Evolutionary conservation across 164 flowering plant genomes (phyloP), one percentile per base, ranked within the genome.

Genomic region (Stephania yunnanensis): DNA sequence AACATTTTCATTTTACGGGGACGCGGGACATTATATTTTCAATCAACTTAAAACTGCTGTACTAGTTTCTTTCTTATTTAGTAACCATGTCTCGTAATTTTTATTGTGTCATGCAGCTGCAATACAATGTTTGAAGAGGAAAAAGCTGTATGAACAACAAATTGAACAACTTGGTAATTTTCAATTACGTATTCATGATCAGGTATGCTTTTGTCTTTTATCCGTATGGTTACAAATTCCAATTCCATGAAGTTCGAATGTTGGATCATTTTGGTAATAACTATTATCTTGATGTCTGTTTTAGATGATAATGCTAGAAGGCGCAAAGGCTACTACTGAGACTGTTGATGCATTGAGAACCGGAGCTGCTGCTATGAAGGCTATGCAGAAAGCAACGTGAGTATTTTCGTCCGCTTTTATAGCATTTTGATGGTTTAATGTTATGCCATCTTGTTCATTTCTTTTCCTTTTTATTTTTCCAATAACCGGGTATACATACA

Each of bases 301-400:
- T 29, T 75, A 81, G 84, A 83, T 85, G 84, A 83, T 85, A 50
- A 63, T 85, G 86, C 75, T 85, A 31, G 87, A 85, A 80, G 86
- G 86, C 74, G 86, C 87, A 73, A 83, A 81, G 74, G 86, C 86
- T 73, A 81, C 86, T 25, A 81, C 87, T 7, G 87, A 85, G 69
- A 85, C 87, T 46, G 84, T 85, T 36, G 86, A 85, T 80, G 87
- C 87, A 48, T 80, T 83, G 79, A 79, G 86, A 77, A 80, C 84
- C 20, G 87, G 87, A 65, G 86, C 87, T 45, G 36, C 86, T 76
- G 82, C 87, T 42, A 85, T 85, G 86, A 83, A 85, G 75, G 84
- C 86, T 46, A 83, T 85, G 84, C 87, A 85, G 69, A 85, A 83
- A 75, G 87, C 83, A 53, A 83, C 83, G 87, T 85, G 67, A 74